phyloP scores from a whole-genome alignment of 1,284 basidiomycete species.

The Moesziomyces parantarcticus region DNA sequence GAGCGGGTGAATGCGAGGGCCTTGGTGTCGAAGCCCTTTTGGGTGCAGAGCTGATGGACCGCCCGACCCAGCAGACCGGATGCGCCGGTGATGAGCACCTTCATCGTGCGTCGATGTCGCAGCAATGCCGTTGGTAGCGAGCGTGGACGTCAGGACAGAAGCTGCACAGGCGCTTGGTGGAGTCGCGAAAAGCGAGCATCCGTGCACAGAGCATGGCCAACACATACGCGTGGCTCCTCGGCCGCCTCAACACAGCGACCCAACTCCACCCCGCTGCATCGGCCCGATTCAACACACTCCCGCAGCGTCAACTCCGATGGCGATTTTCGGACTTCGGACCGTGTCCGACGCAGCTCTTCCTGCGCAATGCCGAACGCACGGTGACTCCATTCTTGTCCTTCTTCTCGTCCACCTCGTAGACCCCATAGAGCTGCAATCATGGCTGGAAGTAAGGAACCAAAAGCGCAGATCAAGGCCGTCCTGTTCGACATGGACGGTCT shows the following conservation, averaged over 20 bases:
- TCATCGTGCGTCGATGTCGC: slow-evolving; percentile 18
- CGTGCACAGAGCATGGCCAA: slow-evolving; percentile 6
- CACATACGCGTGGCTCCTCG: slow-evolving; percentile 1
- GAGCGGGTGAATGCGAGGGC: slow-evolving; percentile 69
- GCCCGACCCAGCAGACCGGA: slow-evolving; percentile 71
- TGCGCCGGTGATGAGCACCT: slow-evolving; percentile 70
- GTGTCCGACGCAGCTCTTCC: neutral
- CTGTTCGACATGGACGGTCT: slow-evolving; percentile 67
- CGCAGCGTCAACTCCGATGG: no score
- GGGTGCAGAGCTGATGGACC: slow-evolving; percentile 55
- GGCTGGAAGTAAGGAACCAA: slow-evolving; percentile 18
- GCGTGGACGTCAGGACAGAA: no score
- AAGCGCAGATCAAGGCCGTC: slow-evolving; percentile 53
- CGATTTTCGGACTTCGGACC: slow-evolving; percentile 4
- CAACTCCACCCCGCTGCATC: neutral
- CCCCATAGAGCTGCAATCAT: slow-evolving; percentile 4
- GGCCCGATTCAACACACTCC: no score
- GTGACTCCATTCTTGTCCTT: neutral
- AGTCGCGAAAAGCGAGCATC: slow-evolving; percentile 1
- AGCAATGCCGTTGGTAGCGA: slow-evolving; percentile 3
- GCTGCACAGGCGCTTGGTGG: no score
- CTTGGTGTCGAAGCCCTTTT: slow-evolving; percentile 34
- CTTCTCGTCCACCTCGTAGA: neutral
- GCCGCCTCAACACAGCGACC: neutral
- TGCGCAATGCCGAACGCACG: neutral